Conservation (phyloP, 345 rosid species). For the Populus euphratica region DNA sequence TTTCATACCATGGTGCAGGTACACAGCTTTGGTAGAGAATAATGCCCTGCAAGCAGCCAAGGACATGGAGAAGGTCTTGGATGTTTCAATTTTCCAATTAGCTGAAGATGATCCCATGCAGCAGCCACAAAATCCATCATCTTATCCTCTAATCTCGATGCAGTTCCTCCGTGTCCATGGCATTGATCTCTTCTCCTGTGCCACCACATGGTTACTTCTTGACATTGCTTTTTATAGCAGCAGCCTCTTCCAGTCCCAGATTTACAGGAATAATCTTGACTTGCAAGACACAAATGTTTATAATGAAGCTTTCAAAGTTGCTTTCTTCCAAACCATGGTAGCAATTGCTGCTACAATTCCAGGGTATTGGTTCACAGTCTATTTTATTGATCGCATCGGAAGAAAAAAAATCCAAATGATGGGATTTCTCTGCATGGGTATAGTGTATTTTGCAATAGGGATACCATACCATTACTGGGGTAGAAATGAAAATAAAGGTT, state of each 20-base stretch:
- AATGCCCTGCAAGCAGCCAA: constrained; percentile 59
- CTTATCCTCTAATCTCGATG: constrained; percentile 52
- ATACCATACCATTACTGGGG: constrained; percentile 46
- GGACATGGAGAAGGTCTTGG: constrained; percentile 64
- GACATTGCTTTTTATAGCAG: constrained; percentile 64
- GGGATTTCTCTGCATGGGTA: constrained; percentile 63
- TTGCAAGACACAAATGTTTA: constrained; percentile 15
- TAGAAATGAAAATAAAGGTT: constrained; percentile 16
- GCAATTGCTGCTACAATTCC: constrained; percentile 58
- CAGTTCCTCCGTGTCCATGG: constrained; percentile 62
- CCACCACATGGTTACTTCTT: constrained; percentile 59
- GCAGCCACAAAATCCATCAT: constrained; percentile 20
- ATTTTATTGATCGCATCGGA: constrained; percentile 61
- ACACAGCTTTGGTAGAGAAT: constrained; percentile 69
- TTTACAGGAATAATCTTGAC: constrained; percentile 24
- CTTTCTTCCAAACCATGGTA: constrained; percentile 41
- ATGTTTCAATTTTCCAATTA: constrained; percentile 39
- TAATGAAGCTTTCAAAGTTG: constrained; percentile 41
- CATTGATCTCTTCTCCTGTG: constrained; percentile 54
- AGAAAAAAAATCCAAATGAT: constrained; percentile 55
- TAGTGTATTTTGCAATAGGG: constrained; percentile 45
- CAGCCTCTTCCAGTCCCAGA: constrained; percentile 61
- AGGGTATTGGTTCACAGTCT: constrained; percentile 64
- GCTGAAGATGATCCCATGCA: constrained; percentile 36
- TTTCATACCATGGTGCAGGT: constrained; percentile 26